phyloP scores from a whole-genome alignment of 306 rosid genomes.

The Astragalus membranaceus region DNA sequence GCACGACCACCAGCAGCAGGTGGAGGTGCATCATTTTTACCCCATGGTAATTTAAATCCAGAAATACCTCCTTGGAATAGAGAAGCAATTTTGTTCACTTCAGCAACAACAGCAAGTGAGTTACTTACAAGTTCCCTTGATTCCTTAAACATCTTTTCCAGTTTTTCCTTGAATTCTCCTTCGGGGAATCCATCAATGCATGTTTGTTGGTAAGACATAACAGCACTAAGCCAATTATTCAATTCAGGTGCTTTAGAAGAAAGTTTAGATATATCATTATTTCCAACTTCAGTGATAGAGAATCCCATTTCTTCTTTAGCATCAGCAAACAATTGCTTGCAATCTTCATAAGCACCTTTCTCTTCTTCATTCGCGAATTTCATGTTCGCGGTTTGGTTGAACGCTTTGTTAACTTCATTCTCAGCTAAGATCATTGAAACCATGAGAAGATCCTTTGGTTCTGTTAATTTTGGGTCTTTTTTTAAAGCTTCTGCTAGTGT shows the following conservation, averaged over 20 bases:
- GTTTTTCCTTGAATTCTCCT: slow-evolving; percentile 39
- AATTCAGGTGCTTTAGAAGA: slow-evolving; percentile 24
- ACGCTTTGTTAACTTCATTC: slow-evolving; percentile 34
- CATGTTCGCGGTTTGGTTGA: slow-evolving; percentile 17
- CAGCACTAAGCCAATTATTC: slow-evolving; percentile 79
- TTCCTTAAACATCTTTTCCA: slow-evolving; percentile 21
- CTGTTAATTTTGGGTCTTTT: background rate
- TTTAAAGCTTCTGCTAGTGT: slow-evolving; percentile 20
- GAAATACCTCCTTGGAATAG: background rate
- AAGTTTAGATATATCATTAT: background rate
- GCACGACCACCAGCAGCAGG: background rate
- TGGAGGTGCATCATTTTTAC: background rate
- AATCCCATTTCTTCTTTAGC: slow-evolving; percentile 45
- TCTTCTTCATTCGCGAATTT: slow-evolving; percentile 23
- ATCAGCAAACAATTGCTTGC: slow-evolving; percentile 32
- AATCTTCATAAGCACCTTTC: slow-evolving; percentile 53
- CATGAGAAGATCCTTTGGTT: slow-evolving; percentile 44
- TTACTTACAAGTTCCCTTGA: slow-evolving; percentile 57
- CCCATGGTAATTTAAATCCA: slow-evolving; percentile 31
- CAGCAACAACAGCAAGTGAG: slow-evolving; percentile 47
- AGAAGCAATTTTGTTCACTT: slow-evolving; percentile 30
- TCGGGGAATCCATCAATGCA: slow-evolving; percentile 70
- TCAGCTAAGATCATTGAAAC: slow-evolving; percentile 28
- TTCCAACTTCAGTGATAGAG: slow-evolving; percentile 17
- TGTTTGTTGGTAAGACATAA: slow-evolving; percentile 59